Base-by-base conservation (phyloP, 495 filamentous ascomycete genomes). In the Parathielavia hyrcaniae region DNA sequence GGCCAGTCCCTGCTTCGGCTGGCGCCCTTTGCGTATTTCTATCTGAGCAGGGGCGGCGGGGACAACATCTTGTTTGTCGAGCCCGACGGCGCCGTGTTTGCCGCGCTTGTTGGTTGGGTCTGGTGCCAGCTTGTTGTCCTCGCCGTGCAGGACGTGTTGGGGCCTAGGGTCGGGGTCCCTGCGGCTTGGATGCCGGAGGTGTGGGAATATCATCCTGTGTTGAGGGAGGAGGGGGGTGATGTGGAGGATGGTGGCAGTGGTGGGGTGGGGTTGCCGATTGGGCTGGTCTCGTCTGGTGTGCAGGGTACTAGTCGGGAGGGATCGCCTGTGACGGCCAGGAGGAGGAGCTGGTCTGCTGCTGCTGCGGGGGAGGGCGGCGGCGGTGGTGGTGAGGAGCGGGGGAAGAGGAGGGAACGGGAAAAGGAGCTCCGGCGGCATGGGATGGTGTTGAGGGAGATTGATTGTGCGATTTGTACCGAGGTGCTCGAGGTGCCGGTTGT, bases 381-480 rank as follows among this genome's bases (percentile, higher is more conserved):
- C n/a, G 55, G 35, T 3, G 54, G 36, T 10, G 43, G 12, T 8
- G 41, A 46, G 10, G 56, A 44, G 41, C 19, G 62, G 52, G 50
- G 57, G 58, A 23, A 61, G 59, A 49, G 59, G 48, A 45, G 65
- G 45, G 63, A 70, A 60, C 23, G 67, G 36, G 61, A 68, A 55
- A 58, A 68, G 61, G 64, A 67, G 41, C 26, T 74, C 19, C 57
- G 67, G 23, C 72, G 71, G 60, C 44, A 59, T 17, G 81, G 84
- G 40, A 77, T 67, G 57, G 64, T 61, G 51, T 68, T 66, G 35
- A 68, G 67, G 50, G 64, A 61, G 34, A 72, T 92, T 54, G 92
- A 98, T 67, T 98, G 93, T 68, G 92, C 92, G 2, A 96, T 98
- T 54, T 98, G 93, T 67, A 86, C 91, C 72, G 88, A 96, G 72